Base-by-base conservation (phyloP, 768 basidiomycete species). In the Tricholoma bakamatsutake region DNA sequence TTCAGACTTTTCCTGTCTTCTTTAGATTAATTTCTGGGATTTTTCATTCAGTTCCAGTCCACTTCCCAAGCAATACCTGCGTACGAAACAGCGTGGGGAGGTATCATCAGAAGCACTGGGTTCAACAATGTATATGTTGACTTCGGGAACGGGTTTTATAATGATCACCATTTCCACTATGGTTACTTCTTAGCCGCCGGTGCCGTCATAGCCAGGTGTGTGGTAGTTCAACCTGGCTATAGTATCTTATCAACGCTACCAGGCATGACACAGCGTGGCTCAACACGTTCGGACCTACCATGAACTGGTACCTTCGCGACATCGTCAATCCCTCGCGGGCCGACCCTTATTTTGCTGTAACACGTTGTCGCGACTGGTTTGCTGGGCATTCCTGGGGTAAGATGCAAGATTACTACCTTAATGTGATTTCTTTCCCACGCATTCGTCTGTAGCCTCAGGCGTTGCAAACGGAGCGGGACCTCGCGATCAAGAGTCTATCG, bases 331-430 rank as follows among this genome's bases (percentile, higher is more conserved):
- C 71, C 1, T 70, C 69, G 6, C 62, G 62, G 11, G 59, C 56
- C 15, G 70, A 72, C 49, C 66, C 66, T 4, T 67, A 59, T 53
- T 72, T 72, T 54, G 63, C 71, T 4, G 62, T 70, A 18, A 62
- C 67, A 11, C 67, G 70, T 17, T 65, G 63, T 52, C 65, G 63
- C 13, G 71, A 72, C 35, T 72, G 71, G 71, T 72, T 71, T 53
- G 68, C 70, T 13, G 71, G 71, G 1, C 71, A 72, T 58, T 72
- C 71, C 0, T 72, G 71, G 71, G 70, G 68, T 69, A 60, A 5
- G 62, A 35, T 10, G 12, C 35, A 18, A 18, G 17, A 21, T 55
- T 3, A 9, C 11, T 53, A 42, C 12, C 21, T 57, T 52, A 30
- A 27, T 21, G 40, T 11, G 10, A 52, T 18, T 39, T 5, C 18